A percentile compares a stretch with the other conserved stretches of the same genome.
phyloP scores from a whole-genome alignment of 2,329 filamentous ascomycete species.

The Byssothecium circinans region DNA sequence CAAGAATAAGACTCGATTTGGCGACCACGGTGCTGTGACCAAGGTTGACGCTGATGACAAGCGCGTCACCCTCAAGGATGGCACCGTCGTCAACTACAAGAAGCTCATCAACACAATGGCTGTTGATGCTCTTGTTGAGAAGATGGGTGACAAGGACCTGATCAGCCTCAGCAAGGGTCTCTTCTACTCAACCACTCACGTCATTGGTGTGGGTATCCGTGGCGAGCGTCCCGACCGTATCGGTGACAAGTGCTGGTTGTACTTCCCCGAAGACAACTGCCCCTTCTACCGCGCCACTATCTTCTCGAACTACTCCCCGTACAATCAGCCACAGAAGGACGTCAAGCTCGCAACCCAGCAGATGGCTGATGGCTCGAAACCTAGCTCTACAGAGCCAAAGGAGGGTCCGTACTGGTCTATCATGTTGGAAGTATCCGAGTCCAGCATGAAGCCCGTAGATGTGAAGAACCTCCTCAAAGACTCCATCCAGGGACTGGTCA shows the following conservation, averaged over 20 bases:
- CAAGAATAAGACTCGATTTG: conserved; percentile 87
- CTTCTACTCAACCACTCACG: conserved; percentile 96
- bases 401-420: conserved; percentile 99
- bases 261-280: conserved; percentile 99
- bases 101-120: conserved; percentile 97
- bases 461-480: conserved; percentile 81
- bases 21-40: conserved; percentile 78
- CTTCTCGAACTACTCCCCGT: conserved; percentile 99
- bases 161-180: conserved; percentile 82
- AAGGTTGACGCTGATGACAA: conserved; percentile 87
- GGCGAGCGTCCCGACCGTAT: conserved; percentile 91
- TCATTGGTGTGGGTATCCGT: conserved; percentile 93
- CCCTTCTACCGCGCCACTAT: conserved; percentile 99
- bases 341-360: conserved; percentile 85
- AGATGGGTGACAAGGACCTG: conserved; percentile 85
- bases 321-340: conserved; percentile 87
- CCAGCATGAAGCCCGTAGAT: conserved; percentile 91
- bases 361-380: conserved; percentile 82
- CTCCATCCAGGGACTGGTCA: conserved; percentile 93
- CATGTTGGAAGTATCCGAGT: conserved; percentile 98
- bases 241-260: conserved; percentile 99
- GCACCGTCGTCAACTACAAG: conserved; percentile 85
- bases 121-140: conserved; percentile 83
- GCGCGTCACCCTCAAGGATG: conserved; percentile 78
- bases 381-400: conserved; percentile 70